Conservation (phyloP, 768 basidiomycete species). For the Cytidiella melzeri region DNA sequence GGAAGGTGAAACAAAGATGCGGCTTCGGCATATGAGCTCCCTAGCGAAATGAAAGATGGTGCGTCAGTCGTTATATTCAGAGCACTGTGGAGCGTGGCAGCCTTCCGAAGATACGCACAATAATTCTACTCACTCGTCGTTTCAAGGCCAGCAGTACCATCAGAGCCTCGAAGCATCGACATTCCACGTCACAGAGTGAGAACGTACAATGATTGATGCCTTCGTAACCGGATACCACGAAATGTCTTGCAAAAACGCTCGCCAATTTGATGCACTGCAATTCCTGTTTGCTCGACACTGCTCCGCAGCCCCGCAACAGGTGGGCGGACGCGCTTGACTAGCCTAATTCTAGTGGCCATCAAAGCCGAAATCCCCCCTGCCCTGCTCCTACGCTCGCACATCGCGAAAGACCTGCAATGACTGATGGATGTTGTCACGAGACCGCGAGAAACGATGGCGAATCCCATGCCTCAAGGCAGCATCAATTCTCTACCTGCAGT, state of each 20-base stretch:
- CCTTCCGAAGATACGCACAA: background rate
- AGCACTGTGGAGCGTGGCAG: background rate
- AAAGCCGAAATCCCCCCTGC: slow-evolving; percentile 4
- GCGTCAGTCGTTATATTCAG: background rate
- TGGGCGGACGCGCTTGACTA: background rate
- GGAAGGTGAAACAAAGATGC: background rate
- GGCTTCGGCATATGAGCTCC: background rate
- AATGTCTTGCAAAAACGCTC: background rate
- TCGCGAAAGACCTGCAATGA: background rate
- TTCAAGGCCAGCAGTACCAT: slow-evolving; percentile 6
- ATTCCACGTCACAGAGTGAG: slow-evolving; percentile 6
- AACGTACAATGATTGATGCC: slow-evolving; percentile 4
- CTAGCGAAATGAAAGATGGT: background rate
- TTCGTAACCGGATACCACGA: background rate
- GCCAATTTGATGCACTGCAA: slow-evolving; percentile 2
- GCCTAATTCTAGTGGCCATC: slow-evolving; percentile 1
- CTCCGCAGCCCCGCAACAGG: slow-evolving; percentile 8
- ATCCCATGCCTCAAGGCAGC: slow-evolving; percentile 9
- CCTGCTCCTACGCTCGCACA: slow-evolving; percentile 1
- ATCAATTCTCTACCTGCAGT: background rate
- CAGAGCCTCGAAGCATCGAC: slow-evolving; percentile 4
- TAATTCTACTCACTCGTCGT: background rate
- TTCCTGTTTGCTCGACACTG: background rate
- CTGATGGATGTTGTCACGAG: slow-evolving; percentile 5
- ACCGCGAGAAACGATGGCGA: slow-evolving; percentile 9